A percentile compares a stretch with the other conserved stretches of the same genome.
Evolutionary conservation across 2,329 filamentous ascomycete genomes (phyloP).

Genomic region (Phoma sp.): DNA sequence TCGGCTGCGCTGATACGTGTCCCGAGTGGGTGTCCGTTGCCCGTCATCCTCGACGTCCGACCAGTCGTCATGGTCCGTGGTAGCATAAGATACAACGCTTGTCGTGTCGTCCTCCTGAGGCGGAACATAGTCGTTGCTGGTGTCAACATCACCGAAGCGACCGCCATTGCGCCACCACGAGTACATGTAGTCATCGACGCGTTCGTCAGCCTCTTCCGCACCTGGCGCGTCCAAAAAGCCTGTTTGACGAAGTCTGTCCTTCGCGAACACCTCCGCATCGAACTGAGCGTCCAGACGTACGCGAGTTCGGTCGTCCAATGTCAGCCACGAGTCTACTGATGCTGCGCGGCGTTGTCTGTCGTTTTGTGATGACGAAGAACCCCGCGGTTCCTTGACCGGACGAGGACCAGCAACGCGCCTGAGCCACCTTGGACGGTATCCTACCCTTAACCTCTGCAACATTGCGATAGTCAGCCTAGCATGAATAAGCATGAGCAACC

Average conservation of each 20-base stretch:
- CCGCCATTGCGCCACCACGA: slow-evolving; percentile 83
- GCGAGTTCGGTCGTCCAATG: slow-evolving; percentile 32
- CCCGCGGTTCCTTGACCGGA: slow-evolving; percentile 28
- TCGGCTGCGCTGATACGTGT: slow-evolving; percentile 55
- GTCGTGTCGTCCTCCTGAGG: slow-evolving; percentile 72
- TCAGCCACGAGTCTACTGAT: slow-evolving; percentile 30
- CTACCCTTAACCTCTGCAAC: slow-evolving; percentile 66
- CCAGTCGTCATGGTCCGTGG: slow-evolving; percentile 51
- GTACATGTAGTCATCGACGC: slow-evolving; percentile 78
- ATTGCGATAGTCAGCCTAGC: slow-evolving; percentile 62
- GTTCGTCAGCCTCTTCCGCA: slow-evolving; percentile 60
- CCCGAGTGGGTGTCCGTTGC: slow-evolving; percentile 76
- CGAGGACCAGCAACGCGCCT: slow-evolving; percentile 56
- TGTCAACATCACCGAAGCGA: slow-evolving; percentile 83
- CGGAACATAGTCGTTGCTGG: slow-evolving; percentile 78
- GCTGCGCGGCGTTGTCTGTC: slow-evolving; percentile 11
- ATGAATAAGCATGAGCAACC: slow-evolving; percentile 65
- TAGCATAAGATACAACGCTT: slow-evolving; percentile 75
- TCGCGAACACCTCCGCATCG: slow-evolving; percentile 82
- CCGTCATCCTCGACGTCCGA: slow-evolving; percentile 54
- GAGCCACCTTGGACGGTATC: slow-evolving; percentile 69
- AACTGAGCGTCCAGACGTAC: slow-evolving; percentile 50
- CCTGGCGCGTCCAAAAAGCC: slow-evolving; percentile 35
- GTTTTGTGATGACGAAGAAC: not conserved
- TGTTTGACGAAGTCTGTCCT: slow-evolving; percentile 61